These are phyloP conservation scores for Xylariaceae sp. DNA, from an alignment of 2,329 filamentous ascomycete genomes.

Conservation along the genomic window DNA sequence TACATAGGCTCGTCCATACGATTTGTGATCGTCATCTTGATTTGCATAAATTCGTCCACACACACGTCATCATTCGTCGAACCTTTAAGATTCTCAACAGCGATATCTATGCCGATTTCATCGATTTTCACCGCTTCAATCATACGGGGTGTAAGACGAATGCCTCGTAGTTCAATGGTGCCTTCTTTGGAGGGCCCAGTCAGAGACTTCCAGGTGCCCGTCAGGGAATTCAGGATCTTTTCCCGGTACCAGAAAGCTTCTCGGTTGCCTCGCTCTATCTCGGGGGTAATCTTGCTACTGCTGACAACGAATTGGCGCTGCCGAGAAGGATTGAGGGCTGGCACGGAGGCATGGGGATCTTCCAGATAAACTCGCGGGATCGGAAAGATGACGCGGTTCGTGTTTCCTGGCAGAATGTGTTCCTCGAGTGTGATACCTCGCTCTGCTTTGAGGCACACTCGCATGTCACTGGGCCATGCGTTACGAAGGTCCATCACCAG, in stretches of 20 bases:
- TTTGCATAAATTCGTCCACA: constrained; percentile 62
- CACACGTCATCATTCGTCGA: constrained; percentile 23
- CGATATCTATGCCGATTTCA: constrained; percentile 66
- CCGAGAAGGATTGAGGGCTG: constrained; percentile 73
- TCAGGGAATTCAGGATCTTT: constrained; percentile 66
- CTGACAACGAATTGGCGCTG: constrained; percentile 92
- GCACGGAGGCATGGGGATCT: constrained; percentile 74
- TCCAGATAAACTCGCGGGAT: constrained; percentile 70
- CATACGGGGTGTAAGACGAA: constrained; percentile 73
- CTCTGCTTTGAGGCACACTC: constrained; percentile 56
- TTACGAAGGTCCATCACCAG: constrained; percentile 83
- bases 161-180: constrained; percentile 68
- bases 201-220: constrained; percentile 60
- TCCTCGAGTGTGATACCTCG: constrained; percentile 42
- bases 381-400: constrained; percentile 70
- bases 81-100: constrained; percentile 34
- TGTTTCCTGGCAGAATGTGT: constrained; percentile 62
- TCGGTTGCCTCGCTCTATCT: constrained; percentile 70
- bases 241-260: constrained; percentile 93
- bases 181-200: constrained; percentile 55
- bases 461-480: constrained; percentile 78
- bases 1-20: constrained; percentile 63
- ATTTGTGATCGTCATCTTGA: constrained; percentile 72
- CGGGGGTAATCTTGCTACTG: constrained; percentile 71
- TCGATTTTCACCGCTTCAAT: constrained; percentile 78